These are phyloP conservation scores for Fusarium palustre DNA, from an alignment of 2,329 filamentous ascomycete species.

Conservation along the genomic window DNA sequence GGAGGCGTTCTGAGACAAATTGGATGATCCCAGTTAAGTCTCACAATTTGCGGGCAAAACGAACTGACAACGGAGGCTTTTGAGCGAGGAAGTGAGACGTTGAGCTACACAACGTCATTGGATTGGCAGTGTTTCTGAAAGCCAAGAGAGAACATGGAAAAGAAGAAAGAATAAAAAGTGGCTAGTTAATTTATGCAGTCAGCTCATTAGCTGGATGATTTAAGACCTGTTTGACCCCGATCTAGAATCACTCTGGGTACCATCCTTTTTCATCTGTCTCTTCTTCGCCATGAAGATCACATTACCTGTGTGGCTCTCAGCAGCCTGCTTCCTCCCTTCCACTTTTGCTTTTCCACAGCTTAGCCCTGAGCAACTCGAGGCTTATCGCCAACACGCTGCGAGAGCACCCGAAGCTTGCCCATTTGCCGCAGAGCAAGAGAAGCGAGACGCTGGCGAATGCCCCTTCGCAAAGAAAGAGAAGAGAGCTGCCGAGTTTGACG, in stretches of 20 bases:
- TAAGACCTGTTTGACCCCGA: accelerated
- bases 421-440: neutral
- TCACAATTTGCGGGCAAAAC: neutral
- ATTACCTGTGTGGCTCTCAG: neutral
- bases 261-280: neutral
- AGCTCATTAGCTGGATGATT: accelerated
- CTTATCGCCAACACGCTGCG: neutral
- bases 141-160: too few species aligned
- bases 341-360: conserved; percentile 1
- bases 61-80: too few species aligned
- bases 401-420: neutral
- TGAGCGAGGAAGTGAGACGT: neutral
- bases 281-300: neutral
- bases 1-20: neutral
- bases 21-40: neutral
- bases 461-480: conserved; percentile 2
- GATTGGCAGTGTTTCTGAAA: neutral
- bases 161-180: neutral
- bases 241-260: accelerated
- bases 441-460: neutral
- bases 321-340: neutral
- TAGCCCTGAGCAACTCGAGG: neutral
- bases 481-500: conserved; percentile 1
- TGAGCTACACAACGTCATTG: neutral
- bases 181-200: too few species aligned